Percentiles rank a stretch among this genome's conserved stretches.
These are phyloP conservation scores for Venturia effusa DNA, from an alignment of 2,329 filamentous ascomycete species.

Conservation along the genomic window DNA sequence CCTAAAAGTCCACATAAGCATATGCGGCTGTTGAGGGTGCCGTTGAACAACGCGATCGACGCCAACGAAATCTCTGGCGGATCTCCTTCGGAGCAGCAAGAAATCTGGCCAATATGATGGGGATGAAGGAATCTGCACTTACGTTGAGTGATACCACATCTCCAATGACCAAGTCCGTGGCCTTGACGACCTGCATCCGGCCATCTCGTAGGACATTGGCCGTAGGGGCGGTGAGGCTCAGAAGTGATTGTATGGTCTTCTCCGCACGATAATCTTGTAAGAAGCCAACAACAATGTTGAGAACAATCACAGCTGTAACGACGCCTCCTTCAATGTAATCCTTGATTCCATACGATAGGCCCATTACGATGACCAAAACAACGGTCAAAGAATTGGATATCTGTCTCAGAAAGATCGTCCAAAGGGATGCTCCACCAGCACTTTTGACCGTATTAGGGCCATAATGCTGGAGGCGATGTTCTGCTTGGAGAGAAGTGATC, in stretches of 20 bases:
- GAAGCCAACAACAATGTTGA: slow-evolving; percentile 55
- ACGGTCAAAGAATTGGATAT: slow-evolving; percentile 67
- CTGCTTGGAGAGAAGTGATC: slow-evolving; percentile 51
- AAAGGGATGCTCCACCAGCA: slow-evolving; percentile 60
- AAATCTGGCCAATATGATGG: not conserved
- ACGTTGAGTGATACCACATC: slow-evolving; percentile 26
- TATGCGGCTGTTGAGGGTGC: too few species aligned
- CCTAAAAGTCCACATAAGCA: not conserved
- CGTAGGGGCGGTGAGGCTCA: slow-evolving; percentile 28
- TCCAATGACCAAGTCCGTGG: slow-evolving; percentile 27
- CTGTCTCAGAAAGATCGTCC: slow-evolving; percentile 67
- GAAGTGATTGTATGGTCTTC: slow-evolving; percentile 31
- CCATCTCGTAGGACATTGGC: slow-evolving; percentile 28
- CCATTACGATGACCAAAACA: slow-evolving; percentile 64
- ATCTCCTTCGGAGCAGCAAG: not conserved
- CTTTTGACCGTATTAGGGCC: slow-evolving; percentile 62
- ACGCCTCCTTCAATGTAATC: slow-evolving; percentile 55
- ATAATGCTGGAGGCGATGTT: slow-evolving; percentile 53
- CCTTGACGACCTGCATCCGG: slow-evolving; percentile 24
- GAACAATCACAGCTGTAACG: slow-evolving; percentile 52
- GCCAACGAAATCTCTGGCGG: too few species aligned
- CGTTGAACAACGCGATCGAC: too few species aligned
- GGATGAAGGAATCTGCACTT: not conserved
- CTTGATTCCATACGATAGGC: slow-evolving; percentile 50
- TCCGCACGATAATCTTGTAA: slow-evolving; percentile 40